Base-by-base conservation (phyloP, 768 basidiomycete genomes). In the Mycena rebaudengoi region DNA sequence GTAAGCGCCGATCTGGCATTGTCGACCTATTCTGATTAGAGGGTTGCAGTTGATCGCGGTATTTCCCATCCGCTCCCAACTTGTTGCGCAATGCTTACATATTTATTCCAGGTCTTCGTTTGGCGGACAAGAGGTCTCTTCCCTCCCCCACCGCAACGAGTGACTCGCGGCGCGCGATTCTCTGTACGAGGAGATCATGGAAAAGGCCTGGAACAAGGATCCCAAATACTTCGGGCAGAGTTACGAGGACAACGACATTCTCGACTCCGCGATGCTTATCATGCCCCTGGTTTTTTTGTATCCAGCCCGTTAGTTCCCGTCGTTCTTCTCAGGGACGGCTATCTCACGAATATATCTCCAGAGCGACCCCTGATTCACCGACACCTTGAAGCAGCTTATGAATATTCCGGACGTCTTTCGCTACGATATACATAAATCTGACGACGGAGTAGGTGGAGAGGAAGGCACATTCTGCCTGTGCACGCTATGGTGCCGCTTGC, bases 231-330 rank as follows among this genome's bases (percentile, higher is more conserved):
- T 95, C 70, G 90, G 88, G 21, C 96, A 99, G 78, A 91, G 91
- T 71, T 99, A 96, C 75, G 97, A 98, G 70, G 92, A 94, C 64
- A 88, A 82, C 0, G 82, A 90, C 43, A 83, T 92, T 11, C 75
- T 99, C 21, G 97, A 98, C 74, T 91, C 94, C 14, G 89, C 95
- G 14, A 88, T 98, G 50, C 81, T 96, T 43, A 95, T 96, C 70
- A 95, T 95, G 92, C 95, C 96, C 1, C 82, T 96, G 35, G 92
- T 95, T 29, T 98, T 97, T 82, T 97, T 98, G n/a, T 81, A 90
- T 90, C 73, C 89, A 91, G 39, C 87, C 88, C 20, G 92, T 91
- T 66, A 67, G 88, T 82, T n/a, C n/a, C n/a, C n/a, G 32, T 35
- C 35, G 28, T 23, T 48, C 18, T 52, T 28, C 26, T 12, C n/a